These are phyloP conservation scores for Zymoseptoria brevis DNA, from an alignment of 2,329 filamentous ascomycete genomes.

Conservation along the genomic window DNA sequence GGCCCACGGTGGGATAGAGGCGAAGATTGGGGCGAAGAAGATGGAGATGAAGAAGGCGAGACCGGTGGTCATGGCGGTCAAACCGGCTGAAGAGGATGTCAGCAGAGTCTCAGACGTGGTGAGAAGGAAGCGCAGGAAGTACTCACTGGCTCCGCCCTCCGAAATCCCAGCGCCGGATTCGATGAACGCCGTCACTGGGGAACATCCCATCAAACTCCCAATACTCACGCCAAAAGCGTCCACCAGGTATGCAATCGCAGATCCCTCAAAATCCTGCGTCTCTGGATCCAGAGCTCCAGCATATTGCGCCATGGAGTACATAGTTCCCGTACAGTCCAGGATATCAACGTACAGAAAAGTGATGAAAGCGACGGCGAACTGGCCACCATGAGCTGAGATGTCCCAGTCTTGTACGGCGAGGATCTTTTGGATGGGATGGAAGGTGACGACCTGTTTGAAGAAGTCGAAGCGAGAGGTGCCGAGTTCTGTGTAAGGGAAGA, in stretches of 20 bases:
- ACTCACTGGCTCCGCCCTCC: slow-evolving; percentile 58
- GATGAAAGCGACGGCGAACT: slow-evolving; percentile 76
- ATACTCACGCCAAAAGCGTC: slow-evolving; percentile 77
- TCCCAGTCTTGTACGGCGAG: slow-evolving; percentile 69
- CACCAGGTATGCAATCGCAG: slow-evolving; percentile 72
- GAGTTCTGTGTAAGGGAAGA: slow-evolving; percentile 64
- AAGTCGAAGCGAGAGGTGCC: slow-evolving; percentile 71
- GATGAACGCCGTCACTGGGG: slow-evolving; percentile 79
- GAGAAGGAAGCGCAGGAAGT: too few species aligned
- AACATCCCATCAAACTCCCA: slow-evolving; percentile 66
- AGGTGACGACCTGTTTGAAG: slow-evolving; percentile 79
- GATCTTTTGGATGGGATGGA: slow-evolving; percentile 65
- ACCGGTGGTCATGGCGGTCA: slow-evolving; percentile 73
- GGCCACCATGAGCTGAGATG: slow-evolving; percentile 57
- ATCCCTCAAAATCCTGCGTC: slow-evolving; percentile 82
- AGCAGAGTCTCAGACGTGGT: too few species aligned
- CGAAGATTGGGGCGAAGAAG: slow-evolving; percentile 86
- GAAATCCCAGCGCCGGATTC: slow-evolving; percentile 87
- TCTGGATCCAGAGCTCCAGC: slow-evolving; percentile 70
- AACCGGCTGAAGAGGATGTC: slow-evolving; percentile 47
- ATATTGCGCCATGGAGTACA: slow-evolving; percentile 86
- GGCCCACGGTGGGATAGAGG: slow-evolving; percentile 81
- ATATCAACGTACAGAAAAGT: slow-evolving; percentile 90
- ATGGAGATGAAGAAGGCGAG: slow-evolving; percentile 79
- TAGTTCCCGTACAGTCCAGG: slow-evolving; percentile 74